Percentiles rank a stretch among this genome's conserved stretches.
Conservation (phyloP, 2,329 filamentous ascomycete species). For the Phyllosticta citrichinensis region DNA sequence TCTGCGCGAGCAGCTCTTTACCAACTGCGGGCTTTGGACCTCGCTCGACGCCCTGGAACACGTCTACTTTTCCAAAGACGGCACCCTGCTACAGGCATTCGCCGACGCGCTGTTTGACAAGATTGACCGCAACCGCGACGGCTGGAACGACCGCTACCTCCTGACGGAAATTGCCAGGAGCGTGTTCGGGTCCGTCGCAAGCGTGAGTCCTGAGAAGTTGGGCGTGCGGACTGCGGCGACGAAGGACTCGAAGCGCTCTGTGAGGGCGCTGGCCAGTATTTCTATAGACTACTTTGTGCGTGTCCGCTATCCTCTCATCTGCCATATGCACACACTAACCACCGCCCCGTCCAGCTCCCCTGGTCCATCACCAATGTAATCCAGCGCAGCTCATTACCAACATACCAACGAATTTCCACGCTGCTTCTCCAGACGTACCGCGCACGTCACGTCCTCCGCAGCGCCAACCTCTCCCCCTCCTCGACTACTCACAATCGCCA, state of each 20-base stretch:
- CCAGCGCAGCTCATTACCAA: constrained; percentile 49
- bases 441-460: constrained; percentile 56
- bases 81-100: constrained; percentile 55
- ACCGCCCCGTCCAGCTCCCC: constrained; percentile 21
- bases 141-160: constrained; percentile 74
- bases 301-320: not conserved
- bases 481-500: constrained; percentile 20
- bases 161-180: constrained; percentile 69
- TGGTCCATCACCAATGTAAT: constrained; percentile 64
- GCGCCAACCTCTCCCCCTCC: constrained; percentile 13
- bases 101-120: constrained; percentile 62
- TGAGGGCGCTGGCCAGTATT: constrained; percentile 54
- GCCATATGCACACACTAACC: too few species aligned
- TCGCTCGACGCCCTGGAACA: constrained; percentile 58
- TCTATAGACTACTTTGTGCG: constrained; percentile 48
- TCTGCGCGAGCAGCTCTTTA: constrained; percentile 57
- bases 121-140: constrained; percentile 49
- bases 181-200: constrained; percentile 47
- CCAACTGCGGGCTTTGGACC: constrained; percentile 55
- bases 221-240: constrained; percentile 44
- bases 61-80: constrained; percentile 70
- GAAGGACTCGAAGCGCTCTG: constrained; percentile 39
- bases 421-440: constrained; percentile 70
- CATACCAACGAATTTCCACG: constrained; percentile 64
- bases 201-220: constrained; percentile 52